Conservation (phyloP, 306 rosid genomes). For the Delonix regia region DNA sequence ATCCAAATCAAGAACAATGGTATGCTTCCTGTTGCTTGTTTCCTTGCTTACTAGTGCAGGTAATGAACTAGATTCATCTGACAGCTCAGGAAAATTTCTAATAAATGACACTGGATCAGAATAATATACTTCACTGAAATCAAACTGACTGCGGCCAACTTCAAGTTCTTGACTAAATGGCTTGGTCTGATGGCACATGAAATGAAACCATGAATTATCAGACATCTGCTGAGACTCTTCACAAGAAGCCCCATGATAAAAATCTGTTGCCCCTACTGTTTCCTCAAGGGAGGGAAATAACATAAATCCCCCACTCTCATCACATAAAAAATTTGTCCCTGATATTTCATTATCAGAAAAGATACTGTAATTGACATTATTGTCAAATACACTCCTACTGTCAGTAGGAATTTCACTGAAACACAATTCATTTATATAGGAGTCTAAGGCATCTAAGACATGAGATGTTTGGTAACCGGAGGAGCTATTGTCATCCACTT, state of each 20-base stretch:
- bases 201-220: constrained; percentile 52
- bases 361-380: constrained; percentile 39
- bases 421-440: constrained; percentile 54
- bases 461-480: constrained; percentile 40
- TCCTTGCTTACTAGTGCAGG: constrained; percentile 64
- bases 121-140: constrained; percentile 59
- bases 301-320: constrained; percentile 50
- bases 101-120: constrained; percentile 75
- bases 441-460: constrained; percentile 51
- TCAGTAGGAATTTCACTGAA: constrained; percentile 48
- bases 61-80: constrained; percentile 63
- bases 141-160: constrained; percentile 40
- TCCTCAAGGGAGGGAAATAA: constrained; percentile 55
- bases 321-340: constrained; percentile 51
- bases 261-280: constrained; percentile 42
- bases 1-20: constrained; percentile 94
- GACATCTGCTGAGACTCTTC: constrained; percentile 48
- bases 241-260: constrained; percentile 41
- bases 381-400: constrained; percentile 41
- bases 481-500: constrained; percentile 50
- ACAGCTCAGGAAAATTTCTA: constrained; percentile 54
- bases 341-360: constrained; percentile 49
- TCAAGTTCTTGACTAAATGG: constrained; percentile 50
- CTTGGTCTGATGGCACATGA: constrained; percentile 55
- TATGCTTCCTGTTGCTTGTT: constrained; percentile 53